Conservation (phyloP, 1,284 basidiomycete genomes). For the Leucoagaricus sp. region DNA sequence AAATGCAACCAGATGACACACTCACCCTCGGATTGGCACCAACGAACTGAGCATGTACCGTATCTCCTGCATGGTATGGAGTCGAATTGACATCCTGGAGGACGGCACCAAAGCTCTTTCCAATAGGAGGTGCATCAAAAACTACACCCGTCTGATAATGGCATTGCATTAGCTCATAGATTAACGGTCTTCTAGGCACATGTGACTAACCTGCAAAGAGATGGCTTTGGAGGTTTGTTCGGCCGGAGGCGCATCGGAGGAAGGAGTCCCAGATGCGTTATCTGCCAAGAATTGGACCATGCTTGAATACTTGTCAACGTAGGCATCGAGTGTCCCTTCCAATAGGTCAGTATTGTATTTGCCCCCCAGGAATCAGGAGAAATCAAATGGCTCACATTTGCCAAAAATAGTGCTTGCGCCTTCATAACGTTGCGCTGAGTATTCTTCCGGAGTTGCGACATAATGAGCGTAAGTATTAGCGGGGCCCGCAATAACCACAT, state of each 20-base stretch:
- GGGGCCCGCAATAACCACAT: slow-evolving; percentile 77
- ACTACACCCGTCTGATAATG: slow-evolving; percentile 56
- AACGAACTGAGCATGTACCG: slow-evolving; percentile 66
- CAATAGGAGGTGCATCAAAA: slow-evolving; percentile 57
- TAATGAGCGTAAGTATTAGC: slow-evolving; percentile 83
- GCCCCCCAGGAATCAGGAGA: not conserved
- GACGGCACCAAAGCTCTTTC: slow-evolving; percentile 67
- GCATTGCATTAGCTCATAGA: not conserved
- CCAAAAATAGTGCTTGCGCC: slow-evolving; percentile 83
- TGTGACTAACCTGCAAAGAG: slow-evolving; percentile 55
- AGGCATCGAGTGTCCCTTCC: slow-evolving; percentile 73
- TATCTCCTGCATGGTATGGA: slow-evolving; percentile 58
- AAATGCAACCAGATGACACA: slow-evolving; percentile 13
- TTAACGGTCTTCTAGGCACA: slow-evolving; percentile 7
- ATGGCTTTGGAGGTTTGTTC: slow-evolving; percentile 70
- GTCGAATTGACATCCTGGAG: slow-evolving; percentile 56
- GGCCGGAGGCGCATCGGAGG: slow-evolving; percentile 64
- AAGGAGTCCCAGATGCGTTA: slow-evolving; percentile 43
- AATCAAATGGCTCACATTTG: slow-evolving; percentile 49
- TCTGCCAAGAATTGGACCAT: slow-evolving; percentile 65
- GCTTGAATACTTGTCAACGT: slow-evolving; percentile 74
- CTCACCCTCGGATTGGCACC: slow-evolving; percentile 77
- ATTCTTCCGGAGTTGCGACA: slow-evolving; percentile 75
- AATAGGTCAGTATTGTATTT: not conserved
- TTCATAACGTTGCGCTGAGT: slow-evolving; percentile 77